Percentiles rank a stretch among this genome's conserved stretches.
Conservation (phyloP, 169 alveolate species). For the Perkinsus chesapeaki region DNA sequence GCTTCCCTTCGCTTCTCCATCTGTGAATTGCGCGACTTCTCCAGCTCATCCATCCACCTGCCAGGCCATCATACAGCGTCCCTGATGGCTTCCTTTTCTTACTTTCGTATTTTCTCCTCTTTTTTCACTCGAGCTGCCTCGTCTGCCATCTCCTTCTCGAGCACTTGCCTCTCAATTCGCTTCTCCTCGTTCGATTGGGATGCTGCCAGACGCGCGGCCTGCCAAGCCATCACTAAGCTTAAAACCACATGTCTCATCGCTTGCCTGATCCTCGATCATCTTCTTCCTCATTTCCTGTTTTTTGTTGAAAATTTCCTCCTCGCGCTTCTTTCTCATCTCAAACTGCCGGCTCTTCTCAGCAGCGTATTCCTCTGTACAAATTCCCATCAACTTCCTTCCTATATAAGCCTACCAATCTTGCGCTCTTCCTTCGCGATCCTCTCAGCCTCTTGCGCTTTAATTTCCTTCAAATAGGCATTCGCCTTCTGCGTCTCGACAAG, state of each 20-base stretch:
- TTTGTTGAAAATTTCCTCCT: neutral
- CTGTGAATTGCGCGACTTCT: neutral
- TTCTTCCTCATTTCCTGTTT: neutral
- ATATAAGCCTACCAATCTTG: neutral
- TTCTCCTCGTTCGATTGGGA: neutral
- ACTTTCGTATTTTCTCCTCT: slow-evolving; percentile 8
- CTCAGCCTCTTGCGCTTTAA: neutral
- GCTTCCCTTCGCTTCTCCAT: neutral
- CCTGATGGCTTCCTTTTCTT: neutral
- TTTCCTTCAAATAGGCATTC: slow-evolving; percentile 8
- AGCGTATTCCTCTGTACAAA: neutral
- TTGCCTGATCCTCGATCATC: neutral
- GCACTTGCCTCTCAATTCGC: slow-evolving; percentile 7
- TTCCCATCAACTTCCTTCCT: neutral
- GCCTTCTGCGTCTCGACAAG: slow-evolving; percentile 15
- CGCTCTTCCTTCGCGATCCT: neutral
- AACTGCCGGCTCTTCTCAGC: slow-evolving; percentile 6
- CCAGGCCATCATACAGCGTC: neutral
- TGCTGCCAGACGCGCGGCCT: slow-evolving; percentile 9
- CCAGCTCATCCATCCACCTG: neutral
- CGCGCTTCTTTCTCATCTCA: neutral
- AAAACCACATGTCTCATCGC: neutral
- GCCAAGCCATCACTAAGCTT: neutral
- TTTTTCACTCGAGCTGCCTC: neutral
- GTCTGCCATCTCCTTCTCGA: slow-evolving; percentile 12